phyloP scores from a whole-genome alignment of 2,329 filamentous ascomycete species.

The Sporothrix mexicana region DNA sequence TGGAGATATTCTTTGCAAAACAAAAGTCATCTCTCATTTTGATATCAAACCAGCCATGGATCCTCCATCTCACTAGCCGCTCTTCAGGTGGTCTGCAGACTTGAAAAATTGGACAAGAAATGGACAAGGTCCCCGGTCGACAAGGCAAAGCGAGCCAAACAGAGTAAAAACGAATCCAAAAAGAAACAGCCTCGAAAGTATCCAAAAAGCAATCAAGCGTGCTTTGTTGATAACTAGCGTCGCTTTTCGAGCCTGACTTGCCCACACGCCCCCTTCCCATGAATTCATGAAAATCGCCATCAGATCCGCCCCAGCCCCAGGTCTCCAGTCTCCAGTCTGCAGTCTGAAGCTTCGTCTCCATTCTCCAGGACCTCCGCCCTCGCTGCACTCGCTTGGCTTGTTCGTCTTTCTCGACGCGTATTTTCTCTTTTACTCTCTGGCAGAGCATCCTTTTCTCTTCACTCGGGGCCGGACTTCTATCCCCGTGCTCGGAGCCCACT shows the following conservation, averaged over 20 bases:
- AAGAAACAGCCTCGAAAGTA: too few species aligned
- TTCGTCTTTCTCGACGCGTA: background rate
- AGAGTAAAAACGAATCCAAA: background rate
- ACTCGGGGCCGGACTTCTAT: conserved; percentile 27
- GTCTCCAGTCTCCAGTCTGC: background rate
- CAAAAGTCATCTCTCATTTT: background rate
- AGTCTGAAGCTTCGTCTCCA: background rate
- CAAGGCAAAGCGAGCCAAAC: background rate
- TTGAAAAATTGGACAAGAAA: conserved; percentile 26
- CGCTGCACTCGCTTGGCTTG: too few species aligned
- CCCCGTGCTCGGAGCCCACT: conserved; percentile 1
- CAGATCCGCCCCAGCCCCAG: background rate
- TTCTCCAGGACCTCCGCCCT: background rate
- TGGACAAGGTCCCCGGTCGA: background rate
- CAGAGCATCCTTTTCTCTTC: background rate
- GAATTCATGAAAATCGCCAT: conserved; percentile 20
- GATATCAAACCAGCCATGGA: background rate
- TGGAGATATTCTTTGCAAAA: background rate
- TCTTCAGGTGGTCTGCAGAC: conserved; percentile 19
- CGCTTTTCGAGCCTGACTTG: background rate
- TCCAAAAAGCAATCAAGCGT: background rate
- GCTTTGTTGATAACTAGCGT: conserved; percentile 22
- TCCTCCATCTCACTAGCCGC: conserved; percentile 9
- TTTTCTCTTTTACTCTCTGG: background rate
- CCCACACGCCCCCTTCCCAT: conserved; percentile 21